phyloP scores from a whole-genome alignment of 225 moss, liverwort and hornwort species.

The Antitrichia curtipendula region DNA sequence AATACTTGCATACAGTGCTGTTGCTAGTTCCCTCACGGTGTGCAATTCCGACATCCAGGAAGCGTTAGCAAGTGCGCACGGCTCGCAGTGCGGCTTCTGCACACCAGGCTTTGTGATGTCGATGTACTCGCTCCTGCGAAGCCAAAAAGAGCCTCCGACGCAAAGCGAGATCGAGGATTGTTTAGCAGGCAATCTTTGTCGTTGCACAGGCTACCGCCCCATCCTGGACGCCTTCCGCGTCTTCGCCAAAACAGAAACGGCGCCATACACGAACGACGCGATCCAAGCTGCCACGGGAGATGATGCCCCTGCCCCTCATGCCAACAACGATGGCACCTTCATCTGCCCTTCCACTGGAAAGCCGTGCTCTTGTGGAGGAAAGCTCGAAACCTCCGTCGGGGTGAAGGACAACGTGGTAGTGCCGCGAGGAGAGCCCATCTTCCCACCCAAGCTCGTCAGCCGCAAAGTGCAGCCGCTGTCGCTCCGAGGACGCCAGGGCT shows the following conservation, averaged over 20 bases:
- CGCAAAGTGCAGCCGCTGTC: conserved; percentile 44
- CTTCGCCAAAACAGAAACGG: conserved; percentile 74
- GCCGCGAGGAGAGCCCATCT: conserved; percentile 57
- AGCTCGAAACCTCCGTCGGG: not conserved
- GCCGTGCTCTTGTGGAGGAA: conserved; percentile 69
- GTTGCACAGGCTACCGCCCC: conserved; percentile 95
- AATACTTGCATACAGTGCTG: not conserved
- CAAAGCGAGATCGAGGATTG: conserved; percentile 78
- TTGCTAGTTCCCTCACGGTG: not conserved
- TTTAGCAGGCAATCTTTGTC: conserved; percentile 88
- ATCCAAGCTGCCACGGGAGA: conserved; percentile 40
- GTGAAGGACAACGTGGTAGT: conserved; percentile 21
- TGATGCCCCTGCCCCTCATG: not conserved
- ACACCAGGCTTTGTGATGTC: conserved; percentile 98
- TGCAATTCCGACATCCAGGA: conserved; percentile 20
- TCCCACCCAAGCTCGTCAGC: conserved; percentile 52
- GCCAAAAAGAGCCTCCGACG: conserved; percentile 45
- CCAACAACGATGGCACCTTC: not conserved
- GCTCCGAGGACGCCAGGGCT: conserved; percentile 53
- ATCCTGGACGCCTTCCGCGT: conserved; percentile 90
- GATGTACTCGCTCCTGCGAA: conserved; percentile 76
- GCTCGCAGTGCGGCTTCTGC: conserved; percentile 95
- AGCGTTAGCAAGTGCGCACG: conserved; percentile 76
- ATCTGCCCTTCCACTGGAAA: conserved; percentile 85
- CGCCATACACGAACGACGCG: conserved; percentile 61